These are phyloP conservation scores for Apiotrichum akiyoshidainum DNA, from an alignment of 1,284 basidiomycete genomes.

Conservation along the genomic window DNA sequence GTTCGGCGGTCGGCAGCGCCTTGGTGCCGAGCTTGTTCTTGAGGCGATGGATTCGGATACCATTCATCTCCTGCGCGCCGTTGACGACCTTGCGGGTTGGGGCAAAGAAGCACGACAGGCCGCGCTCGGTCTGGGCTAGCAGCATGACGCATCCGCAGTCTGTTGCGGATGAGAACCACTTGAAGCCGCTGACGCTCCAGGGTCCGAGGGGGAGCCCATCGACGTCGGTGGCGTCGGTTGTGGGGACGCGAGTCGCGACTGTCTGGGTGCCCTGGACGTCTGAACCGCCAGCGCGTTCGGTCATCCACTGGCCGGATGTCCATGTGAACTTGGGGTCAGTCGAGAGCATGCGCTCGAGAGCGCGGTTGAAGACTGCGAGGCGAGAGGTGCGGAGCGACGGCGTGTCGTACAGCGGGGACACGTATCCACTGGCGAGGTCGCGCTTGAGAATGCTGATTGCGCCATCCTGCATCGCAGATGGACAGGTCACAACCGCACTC, in stretches of 20 bases:
- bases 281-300: constrained; percentile 72
- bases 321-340: constrained; percentile 60
- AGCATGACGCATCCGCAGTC: constrained; percentile 50
- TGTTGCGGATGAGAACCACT: constrained; percentile 80
- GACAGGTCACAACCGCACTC: constrained; percentile 10
- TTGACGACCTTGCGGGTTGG: constrained; percentile 55
- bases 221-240: constrained; percentile 4
- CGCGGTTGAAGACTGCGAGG: constrained; percentile 3
- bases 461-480: constrained; percentile 20
- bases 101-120: constrained; percentile 65
- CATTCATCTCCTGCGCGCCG: constrained; percentile 56
- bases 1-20: constrained; percentile 71
- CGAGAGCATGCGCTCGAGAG: constrained; percentile 12
- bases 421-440: constrained; percentile 2
- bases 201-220: constrained; percentile 20
- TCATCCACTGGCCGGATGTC: constrained; percentile 81
- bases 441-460: constrained; percentile 9
- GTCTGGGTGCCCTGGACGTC: constrained; percentile 75
- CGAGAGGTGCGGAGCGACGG: no score
- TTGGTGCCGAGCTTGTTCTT: constrained; percentile 79
- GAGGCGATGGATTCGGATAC: constrained; percentile 66
- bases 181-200: constrained; percentile 61
- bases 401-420: background rate
- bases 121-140: constrained; percentile 41
- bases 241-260: constrained; percentile 13